Evolutionary conservation across 768 basidiomycete genomes (phyloP).

Genomic region (Termitomyces sp.): DNA sequence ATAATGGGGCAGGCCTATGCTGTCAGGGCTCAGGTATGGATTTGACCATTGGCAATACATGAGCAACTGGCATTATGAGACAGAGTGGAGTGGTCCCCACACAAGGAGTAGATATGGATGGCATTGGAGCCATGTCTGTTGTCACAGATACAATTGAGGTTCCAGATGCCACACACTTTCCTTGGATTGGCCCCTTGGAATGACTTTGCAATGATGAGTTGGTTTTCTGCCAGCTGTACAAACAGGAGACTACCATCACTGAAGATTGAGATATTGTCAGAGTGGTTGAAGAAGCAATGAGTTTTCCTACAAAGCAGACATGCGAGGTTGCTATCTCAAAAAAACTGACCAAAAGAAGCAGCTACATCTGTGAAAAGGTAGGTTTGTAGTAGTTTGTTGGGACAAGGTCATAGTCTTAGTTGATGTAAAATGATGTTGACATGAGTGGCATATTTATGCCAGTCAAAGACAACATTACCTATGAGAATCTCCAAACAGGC

Average conservation of each 20-base stretch:
- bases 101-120: not conserved
- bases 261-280: not conserved
- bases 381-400: too few relatives aligned
- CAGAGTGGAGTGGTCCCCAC: not conserved
- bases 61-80: not conserved
- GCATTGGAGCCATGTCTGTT: not conserved
- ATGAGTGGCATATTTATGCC: not conserved
- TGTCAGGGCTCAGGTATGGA: not conserved
- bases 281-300: not conserved
- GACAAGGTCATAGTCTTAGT: not conserved
- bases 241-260: not conserved
- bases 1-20: not conserved
- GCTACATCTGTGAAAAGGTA: not conserved
- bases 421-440: not conserved
- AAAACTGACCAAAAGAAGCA: not conserved
- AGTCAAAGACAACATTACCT: not conserved
- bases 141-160: not conserved
- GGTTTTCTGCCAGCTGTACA: not conserved
- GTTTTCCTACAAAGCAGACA: not conserved
- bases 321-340: not conserved
- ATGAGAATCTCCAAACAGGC: conserved; percentile 2
- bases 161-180: not conserved
- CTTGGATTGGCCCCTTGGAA: not conserved
- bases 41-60: not conserved
- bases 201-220: not conserved